phyloP scores from a whole-genome alignment of 2,329 filamentous ascomycete genomes.

The Laburnicola sp. region DNA sequence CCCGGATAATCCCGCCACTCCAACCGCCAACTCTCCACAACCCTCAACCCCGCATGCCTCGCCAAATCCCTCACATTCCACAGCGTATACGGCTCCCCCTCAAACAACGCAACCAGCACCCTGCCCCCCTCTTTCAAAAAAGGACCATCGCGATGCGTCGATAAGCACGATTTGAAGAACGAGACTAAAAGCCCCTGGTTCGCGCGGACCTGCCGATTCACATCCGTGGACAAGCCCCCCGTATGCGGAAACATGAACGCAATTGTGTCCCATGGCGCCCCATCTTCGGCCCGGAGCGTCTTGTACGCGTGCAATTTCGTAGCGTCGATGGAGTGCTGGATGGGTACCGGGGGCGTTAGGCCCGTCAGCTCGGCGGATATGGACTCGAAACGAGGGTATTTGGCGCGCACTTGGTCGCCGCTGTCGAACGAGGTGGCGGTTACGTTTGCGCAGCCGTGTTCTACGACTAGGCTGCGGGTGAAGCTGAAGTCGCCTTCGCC shows the following conservation, averaged over 20 bases:
- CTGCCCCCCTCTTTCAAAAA: constrained; percentile 58
- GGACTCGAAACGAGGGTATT: constrained; percentile 53
- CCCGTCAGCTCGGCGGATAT: constrained; percentile 31
- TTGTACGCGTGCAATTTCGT: constrained; percentile 53
- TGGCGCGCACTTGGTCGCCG: constrained; percentile 56
- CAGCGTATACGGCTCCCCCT: constrained; percentile 89
- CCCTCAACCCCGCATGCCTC: constrained; percentile 72
- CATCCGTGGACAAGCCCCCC: constrained; percentile 86
- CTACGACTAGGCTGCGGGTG: constrained; percentile 65
- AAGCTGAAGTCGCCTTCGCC: constrained; percentile 84
- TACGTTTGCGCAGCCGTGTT: constrained; percentile 68
- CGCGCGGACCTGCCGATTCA: constrained; percentile 89
- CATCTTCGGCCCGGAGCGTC: constrained; percentile 20
- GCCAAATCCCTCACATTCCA: constrained; percentile 93
- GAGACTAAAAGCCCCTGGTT: constrained; percentile 57
- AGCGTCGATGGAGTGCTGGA: constrained; percentile 66
- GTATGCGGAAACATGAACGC: constrained; percentile 98
- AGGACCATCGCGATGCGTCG: not conserved
- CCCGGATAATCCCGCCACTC: constrained; percentile 68
- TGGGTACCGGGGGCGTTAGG: constrained; percentile 41
- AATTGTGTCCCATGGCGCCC: constrained; percentile 68
- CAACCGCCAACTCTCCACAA: constrained; percentile 72
- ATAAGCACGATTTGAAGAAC: constrained; percentile 37
- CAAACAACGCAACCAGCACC: constrained; percentile 86
- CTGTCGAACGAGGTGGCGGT: constrained; percentile 71